phyloP scores from a whole-genome alignment of 768 basidiomycete genomes.

The Rubroboletus pulcherrimus region DNA sequence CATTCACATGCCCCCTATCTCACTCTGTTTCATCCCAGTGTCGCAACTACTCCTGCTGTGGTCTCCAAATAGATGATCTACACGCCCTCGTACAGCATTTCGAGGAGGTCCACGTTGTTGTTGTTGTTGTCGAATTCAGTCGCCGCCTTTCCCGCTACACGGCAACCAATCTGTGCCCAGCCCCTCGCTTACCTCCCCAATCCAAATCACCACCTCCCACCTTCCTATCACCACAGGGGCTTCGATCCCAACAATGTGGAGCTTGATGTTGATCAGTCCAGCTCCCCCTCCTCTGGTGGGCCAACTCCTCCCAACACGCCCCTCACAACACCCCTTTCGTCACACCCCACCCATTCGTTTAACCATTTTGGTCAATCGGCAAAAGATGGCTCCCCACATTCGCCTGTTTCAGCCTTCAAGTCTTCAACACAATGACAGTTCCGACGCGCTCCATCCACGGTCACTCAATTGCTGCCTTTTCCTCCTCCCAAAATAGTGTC shows the following conservation, averaged over 20 bases:
- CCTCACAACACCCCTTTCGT: constrained; percentile 40
- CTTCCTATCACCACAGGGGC: constrained; percentile 32
- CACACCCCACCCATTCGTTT: constrained; percentile 32
- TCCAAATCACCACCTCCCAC: constrained; percentile 22
- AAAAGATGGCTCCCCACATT: constrained; percentile 24
- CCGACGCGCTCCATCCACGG: constrained; percentile 40
- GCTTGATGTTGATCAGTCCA: constrained; percentile 60
- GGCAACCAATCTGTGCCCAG: constrained; percentile 30
- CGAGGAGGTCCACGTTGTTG: constrained; percentile 86
- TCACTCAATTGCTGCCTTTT: constrained; percentile 33
- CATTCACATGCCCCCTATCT: not conserved
- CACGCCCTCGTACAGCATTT: constrained; percentile 90
- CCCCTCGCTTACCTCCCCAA: constrained; percentile 30
- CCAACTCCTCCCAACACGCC: constrained; percentile 43
- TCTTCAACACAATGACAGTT: constrained; percentile 51
- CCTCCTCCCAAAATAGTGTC: constrained; percentile 28
- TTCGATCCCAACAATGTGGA: constrained; percentile 85
- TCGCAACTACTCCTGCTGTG: constrained; percentile 89
- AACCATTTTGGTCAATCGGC: constrained; percentile 31
- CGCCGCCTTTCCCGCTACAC: constrained; percentile 33
- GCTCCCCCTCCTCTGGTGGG: constrained; percentile 44
- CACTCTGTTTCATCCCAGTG: constrained; percentile 42
- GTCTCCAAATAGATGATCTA: constrained; percentile 67
- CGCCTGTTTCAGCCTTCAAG: constrained; percentile 48
- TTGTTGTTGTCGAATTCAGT: no score